Evolutionary conservation across 768 basidiomycete species (phyloP).

Genomic region (Coprinellus aureogranulatus): DNA sequence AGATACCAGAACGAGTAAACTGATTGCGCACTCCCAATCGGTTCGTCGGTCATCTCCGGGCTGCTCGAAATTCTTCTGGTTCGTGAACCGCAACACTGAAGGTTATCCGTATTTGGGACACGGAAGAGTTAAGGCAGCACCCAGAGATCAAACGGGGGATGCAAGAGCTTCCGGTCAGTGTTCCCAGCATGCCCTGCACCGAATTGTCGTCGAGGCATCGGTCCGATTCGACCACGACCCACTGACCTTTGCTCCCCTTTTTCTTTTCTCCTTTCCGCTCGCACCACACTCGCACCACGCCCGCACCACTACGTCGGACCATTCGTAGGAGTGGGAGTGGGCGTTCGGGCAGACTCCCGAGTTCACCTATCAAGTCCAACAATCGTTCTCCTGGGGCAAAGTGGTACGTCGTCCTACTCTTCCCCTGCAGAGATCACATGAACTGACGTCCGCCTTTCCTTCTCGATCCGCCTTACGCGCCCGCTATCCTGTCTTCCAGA

Average conservation of each 20-base stretch:
- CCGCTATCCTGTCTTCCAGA: constrained; percentile 26
- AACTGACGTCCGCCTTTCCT: not conserved
- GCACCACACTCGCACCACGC: not conserved
- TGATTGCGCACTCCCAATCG: too few relatives aligned
- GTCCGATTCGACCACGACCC: not conserved
- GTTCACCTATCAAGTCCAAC: constrained; percentile 63
- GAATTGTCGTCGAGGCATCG: not conserved
- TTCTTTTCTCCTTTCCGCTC: not conserved
- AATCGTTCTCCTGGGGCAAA: constrained; percentile 50
- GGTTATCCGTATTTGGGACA: constrained; percentile 46
- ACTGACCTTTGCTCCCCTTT: not conserved
- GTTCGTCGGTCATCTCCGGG: too few relatives aligned
- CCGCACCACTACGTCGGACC: not conserved
- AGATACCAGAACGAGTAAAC: too few relatives aligned
- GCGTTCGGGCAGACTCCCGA: constrained; percentile 90
- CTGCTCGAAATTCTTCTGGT: not conserved
- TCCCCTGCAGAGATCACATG: not conserved
- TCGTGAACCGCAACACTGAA: constrained; percentile 14
- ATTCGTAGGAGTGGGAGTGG: constrained; percentile 80
- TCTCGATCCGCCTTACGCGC: not conserved
- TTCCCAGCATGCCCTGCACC: not conserved
- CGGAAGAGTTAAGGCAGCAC: constrained; percentile 40
- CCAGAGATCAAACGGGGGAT: constrained; percentile 69
- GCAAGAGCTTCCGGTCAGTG: constrained; percentile 65
- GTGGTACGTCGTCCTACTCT: not conserved